These are phyloP conservation scores for Phanerochaete carnosa DNA, from an alignment of 768 basidiomycete genomes.

Conservation along the genomic window DNA sequence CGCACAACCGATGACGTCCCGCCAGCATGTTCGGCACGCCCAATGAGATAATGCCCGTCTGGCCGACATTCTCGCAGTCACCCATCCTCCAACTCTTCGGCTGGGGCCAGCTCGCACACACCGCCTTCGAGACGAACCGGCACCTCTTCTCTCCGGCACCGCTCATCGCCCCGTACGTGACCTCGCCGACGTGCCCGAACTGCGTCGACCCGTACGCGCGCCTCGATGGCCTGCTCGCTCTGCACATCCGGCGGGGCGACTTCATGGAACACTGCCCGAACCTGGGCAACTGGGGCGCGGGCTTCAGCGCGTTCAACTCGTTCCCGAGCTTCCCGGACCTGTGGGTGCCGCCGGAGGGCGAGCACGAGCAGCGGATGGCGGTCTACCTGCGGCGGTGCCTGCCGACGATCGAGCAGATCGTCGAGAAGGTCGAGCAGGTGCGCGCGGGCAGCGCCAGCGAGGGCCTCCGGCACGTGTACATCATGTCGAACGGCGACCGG, in stretches of 20 bases:
- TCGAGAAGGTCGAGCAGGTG: conserved; percentile 34
- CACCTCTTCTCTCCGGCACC: conserved; percentile 32
- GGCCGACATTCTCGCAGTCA: conserved; percentile 46
- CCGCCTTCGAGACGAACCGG: conserved; percentile 46
- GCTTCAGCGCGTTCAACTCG: conserved; percentile 50
- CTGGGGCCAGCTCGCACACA: conserved; percentile 61
- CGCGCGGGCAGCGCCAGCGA: conserved; percentile 14
- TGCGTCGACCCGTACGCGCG: conserved; percentile 22
- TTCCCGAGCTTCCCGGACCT: conserved; percentile 50
- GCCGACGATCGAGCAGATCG: conserved; percentile 49
- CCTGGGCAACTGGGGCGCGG: conserved; percentile 37
- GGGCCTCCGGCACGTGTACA: conserved; percentile 46
- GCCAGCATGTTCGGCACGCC: conserved; percentile 47
- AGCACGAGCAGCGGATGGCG: conserved; percentile 16
- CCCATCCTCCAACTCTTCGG: conserved; percentile 45
- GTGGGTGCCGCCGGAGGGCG: conserved; percentile 30
- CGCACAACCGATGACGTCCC: neutral
- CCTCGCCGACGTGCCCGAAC: neutral
- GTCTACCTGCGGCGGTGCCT: conserved; percentile 47
- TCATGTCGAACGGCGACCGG: conserved; percentile 61
- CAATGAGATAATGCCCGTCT: conserved; percentile 39
- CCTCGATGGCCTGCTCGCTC: conserved; percentile 50
- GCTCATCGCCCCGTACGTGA: conserved; percentile 1
- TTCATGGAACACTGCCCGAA: conserved; percentile 45
- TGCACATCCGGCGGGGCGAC: conserved; percentile 59